Percentiles rank a stretch among this genome's conserved stretches.
Conservation (phyloP, 306 rosid genomes). For the cucumber (Cucumis sativus) region Cucumber_9930_V3 NC_026658.2:13627501-13628000, state of each 20-base stretch:
- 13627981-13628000: neutral
- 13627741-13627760: neutral
- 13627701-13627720: too few relatives aligned
- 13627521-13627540: too few relatives aligned
- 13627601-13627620: too few relatives aligned
- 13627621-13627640: too few relatives aligned
- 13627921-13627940: slow-evolving; percentile 4
- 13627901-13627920: neutral
- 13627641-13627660: too few relatives aligned
- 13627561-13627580: too few relatives aligned
- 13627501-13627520: too few relatives aligned
- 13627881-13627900: neutral
- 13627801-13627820: neutral
- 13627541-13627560: too few relatives aligned
- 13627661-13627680: too few relatives aligned
- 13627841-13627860: neutral
- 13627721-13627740: too few relatives aligned
- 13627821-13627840: neutral
- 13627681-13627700: too few relatives aligned
- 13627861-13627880: neutral
- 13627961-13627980: neutral
- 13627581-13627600: too few relatives aligned
- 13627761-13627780: neutral
- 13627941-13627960: neutral
- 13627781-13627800: neutral